These are phyloP conservation scores for Lentinula aciculospora DNA, from an alignment of 768 basidiomycete species.

Conservation along the genomic window DNA sequence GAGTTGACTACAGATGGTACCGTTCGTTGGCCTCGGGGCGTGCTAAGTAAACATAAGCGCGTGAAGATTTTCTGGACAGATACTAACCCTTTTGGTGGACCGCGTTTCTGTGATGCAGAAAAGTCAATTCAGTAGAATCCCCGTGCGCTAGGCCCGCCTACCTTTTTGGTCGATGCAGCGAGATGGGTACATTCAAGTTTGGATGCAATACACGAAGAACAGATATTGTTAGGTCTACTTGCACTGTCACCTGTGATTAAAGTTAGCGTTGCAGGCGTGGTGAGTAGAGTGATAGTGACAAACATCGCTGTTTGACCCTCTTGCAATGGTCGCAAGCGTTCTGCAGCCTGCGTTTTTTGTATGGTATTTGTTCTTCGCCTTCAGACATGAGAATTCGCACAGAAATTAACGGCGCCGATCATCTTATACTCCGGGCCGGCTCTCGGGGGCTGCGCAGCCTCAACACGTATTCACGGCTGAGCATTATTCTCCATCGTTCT, in stretches of 20 bases:
- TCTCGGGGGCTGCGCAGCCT: background rate
- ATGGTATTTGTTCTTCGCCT: background rate
- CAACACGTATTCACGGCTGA: background rate
- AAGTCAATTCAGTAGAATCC: background rate
- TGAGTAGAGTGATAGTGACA: too few relatives aligned
- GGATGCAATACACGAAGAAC: conserved; percentile 32
- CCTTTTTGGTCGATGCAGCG: conserved; percentile 30
- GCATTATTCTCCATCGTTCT: too few relatives aligned
- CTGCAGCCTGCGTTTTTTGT: conserved; percentile 7
- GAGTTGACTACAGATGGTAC: background rate
- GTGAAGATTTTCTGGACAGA: background rate
- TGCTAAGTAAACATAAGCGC: conserved; percentile 22
- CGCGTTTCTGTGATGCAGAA: conserved; percentile 28
- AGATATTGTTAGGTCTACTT: conserved; percentile 28
- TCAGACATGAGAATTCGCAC: background rate
- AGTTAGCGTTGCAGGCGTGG: too few relatives aligned
- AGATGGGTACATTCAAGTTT: conserved; percentile 33
- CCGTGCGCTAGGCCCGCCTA: conserved; percentile 6
- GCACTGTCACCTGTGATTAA: conserved; percentile 33
- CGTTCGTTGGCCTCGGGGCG: conserved; percentile 21
- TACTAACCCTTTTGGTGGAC: conserved; percentile 29
- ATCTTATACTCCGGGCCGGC: background rate
- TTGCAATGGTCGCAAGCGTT: conserved; percentile 43
- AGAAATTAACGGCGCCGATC: too few relatives aligned
- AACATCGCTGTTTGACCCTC: too few relatives aligned